Percentiles rank a stretch among this genome's conserved stretches.
Conservation (phyloP, 179 eudicot species). For the Spergularia azorica region DNA sequence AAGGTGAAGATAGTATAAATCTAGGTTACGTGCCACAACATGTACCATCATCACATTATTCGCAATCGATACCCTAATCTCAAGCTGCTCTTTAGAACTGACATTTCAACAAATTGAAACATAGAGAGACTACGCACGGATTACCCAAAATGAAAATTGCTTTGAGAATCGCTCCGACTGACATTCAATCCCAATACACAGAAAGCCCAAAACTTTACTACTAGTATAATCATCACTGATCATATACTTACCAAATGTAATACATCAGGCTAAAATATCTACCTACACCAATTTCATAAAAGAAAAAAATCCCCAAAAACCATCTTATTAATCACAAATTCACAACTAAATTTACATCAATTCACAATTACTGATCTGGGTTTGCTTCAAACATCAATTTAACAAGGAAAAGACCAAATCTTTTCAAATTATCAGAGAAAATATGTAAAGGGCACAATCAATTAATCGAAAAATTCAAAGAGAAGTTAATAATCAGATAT, state of each 20-base stretch:
- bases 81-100: not conserved
- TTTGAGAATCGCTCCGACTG: not conserved
- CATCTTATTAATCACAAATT: not conserved
- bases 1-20: not conserved
- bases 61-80: not conserved
- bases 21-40: not conserved
- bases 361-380: slow-evolving; percentile 18
- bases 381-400: slow-evolving; percentile 8
- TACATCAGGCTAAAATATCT: not conserved
- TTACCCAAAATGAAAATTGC: no score
- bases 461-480: not conserved
- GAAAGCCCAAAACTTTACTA: not conserved
- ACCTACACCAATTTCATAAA: not conserved
- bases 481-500: not conserved
- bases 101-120: not conserved
- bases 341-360: not conserved
- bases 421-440: not conserved
- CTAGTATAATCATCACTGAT: not conserved
- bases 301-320: not conserved
- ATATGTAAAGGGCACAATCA: not conserved
- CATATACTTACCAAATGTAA: slow-evolving; percentile 3
- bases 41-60: not conserved
- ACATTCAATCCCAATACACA: not conserved
- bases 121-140: not conserved
- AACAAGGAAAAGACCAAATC: not conserved